phyloP scores from a whole-genome alignment of 2,329 filamentous ascomycete species.

The Fusarium sp. region DNA sequence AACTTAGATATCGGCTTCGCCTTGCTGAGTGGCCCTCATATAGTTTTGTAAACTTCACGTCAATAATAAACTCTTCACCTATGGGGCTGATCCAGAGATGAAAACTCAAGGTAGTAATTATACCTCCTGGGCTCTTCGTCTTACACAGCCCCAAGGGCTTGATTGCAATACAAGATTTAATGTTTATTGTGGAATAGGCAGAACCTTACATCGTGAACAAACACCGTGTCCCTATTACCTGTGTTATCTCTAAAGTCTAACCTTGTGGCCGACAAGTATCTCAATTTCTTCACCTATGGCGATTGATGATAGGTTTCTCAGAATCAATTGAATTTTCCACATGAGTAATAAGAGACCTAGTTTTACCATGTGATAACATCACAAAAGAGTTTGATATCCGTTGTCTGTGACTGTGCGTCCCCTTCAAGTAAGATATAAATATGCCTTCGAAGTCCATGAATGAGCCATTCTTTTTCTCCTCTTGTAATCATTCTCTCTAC shows the following conservation, averaged over 20 bases:
- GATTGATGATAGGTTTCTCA: neutral
- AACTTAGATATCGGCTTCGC: neutral
- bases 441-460: neutral
- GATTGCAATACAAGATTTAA: neutral
- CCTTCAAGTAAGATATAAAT: neutral
- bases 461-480: neutral
- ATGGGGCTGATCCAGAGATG: neutral
- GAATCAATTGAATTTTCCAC: neutral
- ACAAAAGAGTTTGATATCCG: neutral
- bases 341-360: neutral
- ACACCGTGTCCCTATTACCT: too few relatives aligned
- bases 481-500: neutral
- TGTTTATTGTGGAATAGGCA: neutral
- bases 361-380: neutral
- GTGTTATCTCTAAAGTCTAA: neutral
- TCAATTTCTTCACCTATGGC: neutral
- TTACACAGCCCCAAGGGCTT: neutral
- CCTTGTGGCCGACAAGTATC: neutral
- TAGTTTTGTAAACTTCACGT: neutral
- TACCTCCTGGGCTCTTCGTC: neutral
- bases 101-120: neutral
- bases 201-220: neutral
- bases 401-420: neutral
- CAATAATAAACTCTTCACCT: neutral
- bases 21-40: neutral